phyloP scores from a whole-genome alignment of 768 basidiomycete species.

The Lyophyllum semitale region DNA sequence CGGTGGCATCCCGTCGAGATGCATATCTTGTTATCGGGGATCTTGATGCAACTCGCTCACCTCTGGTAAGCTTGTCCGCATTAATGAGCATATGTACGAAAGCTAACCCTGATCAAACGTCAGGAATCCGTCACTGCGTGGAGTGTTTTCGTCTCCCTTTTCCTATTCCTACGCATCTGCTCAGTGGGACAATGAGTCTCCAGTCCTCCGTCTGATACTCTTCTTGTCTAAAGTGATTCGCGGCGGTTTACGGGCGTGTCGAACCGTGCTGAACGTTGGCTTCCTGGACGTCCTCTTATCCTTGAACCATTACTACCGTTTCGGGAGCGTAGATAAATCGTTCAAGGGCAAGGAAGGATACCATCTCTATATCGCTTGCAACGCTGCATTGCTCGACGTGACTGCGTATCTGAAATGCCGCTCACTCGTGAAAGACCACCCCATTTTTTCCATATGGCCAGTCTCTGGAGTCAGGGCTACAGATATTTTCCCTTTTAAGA shows the following conservation, averaged over 20 bases:
- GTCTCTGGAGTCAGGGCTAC: neutral
- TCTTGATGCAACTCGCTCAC: conserved; percentile 13
- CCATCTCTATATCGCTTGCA: conserved; percentile 15
- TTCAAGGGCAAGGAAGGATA: neutral
- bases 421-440: conserved; percentile 10
- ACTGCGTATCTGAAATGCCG: conserved; percentile 15
- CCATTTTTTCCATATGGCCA: conserved; percentile 14
- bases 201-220: conserved; percentile 10
- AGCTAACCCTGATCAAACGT: neutral
- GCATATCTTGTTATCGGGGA: conserved; percentile 13
- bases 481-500: conserved; percentile 2
- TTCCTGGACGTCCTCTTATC: conserved; percentile 16
- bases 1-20: conserved; percentile 15
- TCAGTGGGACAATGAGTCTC: conserved; percentile 3
- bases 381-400: conserved; percentile 15
- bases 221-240: conserved; percentile 18
- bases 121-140: conserved; percentile 17
- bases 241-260: conserved; percentile 3
- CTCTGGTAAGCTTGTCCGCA: conserved; percentile 10
- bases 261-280: conserved; percentile 15
- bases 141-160: conserved; percentile 16
- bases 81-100: neutral
- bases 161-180: conserved; percentile 4
- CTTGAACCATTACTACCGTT: conserved; percentile 7
- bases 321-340: neutral